Percentiles rank a stretch among this genome's conserved stretches.
Conservation (phyloP, 768 basidiomycete species). For the Cystobasidiopsis lactophilus region DNA sequence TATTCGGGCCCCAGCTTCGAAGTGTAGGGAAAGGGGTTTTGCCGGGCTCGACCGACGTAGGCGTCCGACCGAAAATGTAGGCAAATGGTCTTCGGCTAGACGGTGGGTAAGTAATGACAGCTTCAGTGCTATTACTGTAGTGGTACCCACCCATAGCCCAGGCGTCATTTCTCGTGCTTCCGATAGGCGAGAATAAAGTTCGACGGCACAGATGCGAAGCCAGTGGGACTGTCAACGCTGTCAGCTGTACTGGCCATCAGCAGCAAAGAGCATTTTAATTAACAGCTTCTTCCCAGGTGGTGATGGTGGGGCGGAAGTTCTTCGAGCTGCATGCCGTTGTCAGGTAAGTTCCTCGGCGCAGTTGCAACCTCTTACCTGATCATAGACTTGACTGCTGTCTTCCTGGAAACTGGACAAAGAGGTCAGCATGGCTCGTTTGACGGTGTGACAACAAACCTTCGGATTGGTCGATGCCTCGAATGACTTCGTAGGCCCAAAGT, state of each 20-base stretch:
- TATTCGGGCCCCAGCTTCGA: constrained; percentile 49
- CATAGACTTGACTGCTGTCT: constrained; percentile 71
- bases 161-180: constrained; percentile 54
- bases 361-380: too few relatives aligned
- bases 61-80: constrained; percentile 51
- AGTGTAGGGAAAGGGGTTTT: constrained; percentile 67
- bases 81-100: constrained; percentile 85
- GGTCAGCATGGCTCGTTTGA: neutral
- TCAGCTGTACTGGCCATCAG: neutral
- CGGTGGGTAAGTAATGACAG: constrained; percentile 1
- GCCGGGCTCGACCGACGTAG: constrained; percentile 49
- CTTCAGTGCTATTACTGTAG: neutral
- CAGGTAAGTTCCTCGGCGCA: too few relatives aligned
- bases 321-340: too few relatives aligned
- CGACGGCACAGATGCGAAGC: constrained; percentile 76
- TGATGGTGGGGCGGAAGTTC: constrained; percentile 62
- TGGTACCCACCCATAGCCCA: constrained; percentile 24
- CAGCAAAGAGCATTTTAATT: neutral
- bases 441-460: constrained; percentile 38
- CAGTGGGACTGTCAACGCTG: constrained; percentile 36
- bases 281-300: constrained; percentile 44
- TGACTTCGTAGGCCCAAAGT: constrained; percentile 77
- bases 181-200: constrained; percentile 59
- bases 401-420: constrained; percentile 49
- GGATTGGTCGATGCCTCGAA: constrained; percentile 62